Evolutionary conservation across 192 early-diverging fungal genomes (phyloP).

Genomic region (Coemansia sp.): DNA sequence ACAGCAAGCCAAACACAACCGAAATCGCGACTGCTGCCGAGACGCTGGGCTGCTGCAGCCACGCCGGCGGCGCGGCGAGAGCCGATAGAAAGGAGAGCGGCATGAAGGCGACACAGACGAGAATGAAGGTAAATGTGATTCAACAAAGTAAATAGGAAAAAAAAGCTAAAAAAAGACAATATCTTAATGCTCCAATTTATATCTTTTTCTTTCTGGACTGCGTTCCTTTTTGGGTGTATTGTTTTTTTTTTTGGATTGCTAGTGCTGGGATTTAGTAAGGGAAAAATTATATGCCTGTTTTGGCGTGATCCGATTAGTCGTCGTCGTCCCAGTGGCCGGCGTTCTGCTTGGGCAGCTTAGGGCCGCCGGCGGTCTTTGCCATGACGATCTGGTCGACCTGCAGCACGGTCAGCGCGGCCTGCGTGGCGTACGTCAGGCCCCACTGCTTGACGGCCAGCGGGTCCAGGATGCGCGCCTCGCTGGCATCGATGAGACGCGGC

Average conservation of each 20-base stretch:
- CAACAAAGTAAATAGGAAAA: not conserved
- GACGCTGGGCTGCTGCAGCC: constrained; percentile 6
- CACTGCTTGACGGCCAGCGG: constrained; percentile 78
- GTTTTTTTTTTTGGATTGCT: not conserved
- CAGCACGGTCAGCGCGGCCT: constrained; percentile 89
- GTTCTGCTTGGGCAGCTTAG: constrained; percentile 81
- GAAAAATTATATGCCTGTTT: not conserved
- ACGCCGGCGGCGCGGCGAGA: not conserved
- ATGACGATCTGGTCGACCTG: constrained; percentile 99
- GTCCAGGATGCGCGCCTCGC: constrained; percentile 75
- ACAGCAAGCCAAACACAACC: constrained; percentile 18
- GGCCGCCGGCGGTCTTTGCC: constrained; percentile 96
- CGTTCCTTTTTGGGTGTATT: no score
- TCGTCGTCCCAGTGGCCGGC: constrained; percentile 80
- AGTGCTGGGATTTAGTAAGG: no score
- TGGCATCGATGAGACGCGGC: constrained; percentile 64
- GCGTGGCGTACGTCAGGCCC: constrained; percentile 87
- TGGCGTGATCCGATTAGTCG: constrained; percentile 17
- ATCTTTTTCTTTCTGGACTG: no score
- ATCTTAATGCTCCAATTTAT: not conserved
- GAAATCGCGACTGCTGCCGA: constrained; percentile 18
- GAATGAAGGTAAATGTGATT: not conserved
- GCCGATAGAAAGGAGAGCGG: not conserved
- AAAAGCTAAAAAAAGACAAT: not conserved
- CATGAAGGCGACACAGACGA: not conserved